Base-by-base conservation (phyloP, 139 green algal genomes). In the Raphidocelis subcapitata region DNA sequence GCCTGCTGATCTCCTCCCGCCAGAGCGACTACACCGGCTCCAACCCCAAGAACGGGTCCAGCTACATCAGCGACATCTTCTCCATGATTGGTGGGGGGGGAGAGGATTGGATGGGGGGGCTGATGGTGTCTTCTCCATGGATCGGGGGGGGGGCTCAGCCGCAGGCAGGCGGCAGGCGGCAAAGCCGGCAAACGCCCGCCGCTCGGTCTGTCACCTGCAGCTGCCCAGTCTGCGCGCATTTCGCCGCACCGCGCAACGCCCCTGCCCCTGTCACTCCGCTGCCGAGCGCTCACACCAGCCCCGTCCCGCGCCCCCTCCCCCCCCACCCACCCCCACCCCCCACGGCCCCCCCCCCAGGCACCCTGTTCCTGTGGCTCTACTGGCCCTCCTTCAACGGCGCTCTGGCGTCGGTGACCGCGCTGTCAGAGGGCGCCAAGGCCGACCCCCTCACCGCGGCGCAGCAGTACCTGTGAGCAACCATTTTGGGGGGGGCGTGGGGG, bases 381-480 rank as follows among this genome's bases (percentile, higher is more conserved):
- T 87, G 87, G 86, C 82, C 82, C 4, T 80, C 59, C 55, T 91
- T 92, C 82, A 90, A 91, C 65, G 85, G 81, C 2, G 85, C 86
- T 0, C 74, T 92, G 16, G 86, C 86, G 5, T 84, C 70, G n/a
- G n/a, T n/a, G n/a, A n/a, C n/a, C n/a, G n/a, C n/a, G 0, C 62
- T 79, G 18, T 67, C 54, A 28, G 20, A 5, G 54, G 55, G 47
- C 10, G 35, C 60, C 36, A 2, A 29, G 37, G 70, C 44, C 32
- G 20, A 61, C 51, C 16, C 24, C 1, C 51, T 69, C 15, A 54
- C 41, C 0, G 35, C 31, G 0, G 57, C 74, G 0, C 37, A 69
- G 41, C 72, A 79, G 64, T 67, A 56, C 52, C 60, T n/a, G n/a
- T n/a, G n/a, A n/a, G n/a, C n/a, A n/a, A n/a, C n/a, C n/a, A n/a